Evolutionary conservation across 2,329 filamentous ascomycete species (phyloP).

Genomic region (Neopestalotiopsis sp.): DNA sequence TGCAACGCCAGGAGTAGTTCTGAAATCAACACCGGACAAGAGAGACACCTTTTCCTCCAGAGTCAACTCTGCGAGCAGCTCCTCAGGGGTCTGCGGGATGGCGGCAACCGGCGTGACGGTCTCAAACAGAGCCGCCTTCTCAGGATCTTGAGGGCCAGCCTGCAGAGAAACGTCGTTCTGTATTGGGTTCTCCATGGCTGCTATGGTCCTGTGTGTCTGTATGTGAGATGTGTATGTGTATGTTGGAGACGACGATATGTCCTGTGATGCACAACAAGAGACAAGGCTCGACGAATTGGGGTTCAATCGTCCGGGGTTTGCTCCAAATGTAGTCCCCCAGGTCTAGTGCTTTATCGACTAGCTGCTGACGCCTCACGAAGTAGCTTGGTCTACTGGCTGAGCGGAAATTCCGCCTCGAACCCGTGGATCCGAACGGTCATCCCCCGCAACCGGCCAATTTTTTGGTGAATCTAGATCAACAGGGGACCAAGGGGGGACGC

Average conservation of each 20-base stretch:
- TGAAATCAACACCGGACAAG: slow-evolving; percentile 23
- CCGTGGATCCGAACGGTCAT: background rate
- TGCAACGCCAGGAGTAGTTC: slow-evolving; percentile 22
- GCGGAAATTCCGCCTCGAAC: background rate
- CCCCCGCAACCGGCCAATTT: background rate
- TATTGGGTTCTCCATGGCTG: background rate
- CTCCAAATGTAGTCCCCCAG: background rate
- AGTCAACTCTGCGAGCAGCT: slow-evolving; percentile 65
- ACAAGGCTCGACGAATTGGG: background rate
- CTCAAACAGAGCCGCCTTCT: background rate
- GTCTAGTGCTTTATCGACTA: background rate
- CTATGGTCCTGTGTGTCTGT: background rate
- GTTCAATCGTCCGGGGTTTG: background rate
- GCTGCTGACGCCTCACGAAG: background rate
- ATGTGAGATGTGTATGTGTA: background rate
- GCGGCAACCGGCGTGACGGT: background rate
- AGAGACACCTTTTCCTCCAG: slow-evolving; percentile 60
- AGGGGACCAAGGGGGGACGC: background rate
- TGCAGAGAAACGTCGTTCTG: background rate
- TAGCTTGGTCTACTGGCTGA: background rate
- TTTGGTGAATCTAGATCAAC: background rate
- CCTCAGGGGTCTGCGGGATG: background rate
- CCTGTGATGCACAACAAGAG: background rate
- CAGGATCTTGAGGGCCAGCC: background rate
- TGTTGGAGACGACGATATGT: background rate